phyloP scores from a whole-genome alignment of 73 alveolate genomes.

The Symbiodinium pilosum region DNA sequence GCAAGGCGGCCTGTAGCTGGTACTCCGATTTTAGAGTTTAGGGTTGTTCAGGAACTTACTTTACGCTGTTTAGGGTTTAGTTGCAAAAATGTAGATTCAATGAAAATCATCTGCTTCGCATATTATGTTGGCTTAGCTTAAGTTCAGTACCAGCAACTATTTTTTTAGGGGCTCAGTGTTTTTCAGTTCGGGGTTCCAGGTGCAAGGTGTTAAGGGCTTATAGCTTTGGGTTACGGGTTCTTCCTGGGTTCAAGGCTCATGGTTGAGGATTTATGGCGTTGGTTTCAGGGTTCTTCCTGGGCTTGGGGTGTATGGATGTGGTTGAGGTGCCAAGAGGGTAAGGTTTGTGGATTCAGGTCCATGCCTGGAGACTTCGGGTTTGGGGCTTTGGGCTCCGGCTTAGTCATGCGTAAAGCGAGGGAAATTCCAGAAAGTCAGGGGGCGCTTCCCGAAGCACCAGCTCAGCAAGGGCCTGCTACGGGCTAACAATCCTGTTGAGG shows the following conservation, averaged over 20 bases:
- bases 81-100: neutral
- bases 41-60: neutral
- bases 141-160: neutral
- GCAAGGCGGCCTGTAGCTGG: neutral
- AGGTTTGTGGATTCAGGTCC: neutral
- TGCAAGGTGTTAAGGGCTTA: neutral
- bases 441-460: too few relatives aligned
- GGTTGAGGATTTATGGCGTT: too few relatives aligned
- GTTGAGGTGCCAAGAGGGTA: too few relatives aligned
- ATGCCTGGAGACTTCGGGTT: too few relatives aligned
- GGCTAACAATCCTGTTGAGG: too few relatives aligned
- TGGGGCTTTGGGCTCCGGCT: too few relatives aligned
- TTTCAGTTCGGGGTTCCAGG: neutral
- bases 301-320: too few relatives aligned
- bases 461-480: too few relatives aligned
- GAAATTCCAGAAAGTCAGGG: too few relatives aligned
- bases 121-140: neutral
- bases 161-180: neutral
- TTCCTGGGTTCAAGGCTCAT: too few relatives aligned
- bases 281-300: too few relatives aligned
- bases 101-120: neutral
- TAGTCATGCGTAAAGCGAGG: too few relatives aligned
- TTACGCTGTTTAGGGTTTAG: neutral
- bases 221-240: neutral
- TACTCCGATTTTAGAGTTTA: neutral